A percentile compares a stretch with the other conserved stretches of the same genome.
Conservation (phyloP, 1,139 yeast species). For the Petasospora fabianii region DNA sequence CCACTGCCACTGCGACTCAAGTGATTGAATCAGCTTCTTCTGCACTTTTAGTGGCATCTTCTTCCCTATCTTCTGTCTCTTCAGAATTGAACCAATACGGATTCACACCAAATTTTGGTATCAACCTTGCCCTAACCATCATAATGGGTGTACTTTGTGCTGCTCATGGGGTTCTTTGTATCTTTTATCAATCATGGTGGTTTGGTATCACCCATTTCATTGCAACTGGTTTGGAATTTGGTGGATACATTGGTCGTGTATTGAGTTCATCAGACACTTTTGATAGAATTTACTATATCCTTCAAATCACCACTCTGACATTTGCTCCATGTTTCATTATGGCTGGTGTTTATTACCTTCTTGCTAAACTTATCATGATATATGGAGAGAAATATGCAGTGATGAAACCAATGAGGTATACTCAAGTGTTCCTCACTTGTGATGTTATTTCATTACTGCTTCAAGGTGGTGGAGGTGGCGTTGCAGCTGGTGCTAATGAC, state of each 20-base stretch:
- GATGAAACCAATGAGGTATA: slow-evolving; percentile 71
- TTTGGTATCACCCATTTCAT: slow-evolving; percentile 57
- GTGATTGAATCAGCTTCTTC: slow-evolving; percentile 36
- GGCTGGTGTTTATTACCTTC: slow-evolving; percentile 79
- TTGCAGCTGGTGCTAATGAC: too few relatives aligned
- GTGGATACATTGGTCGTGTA: slow-evolving; percentile 70
- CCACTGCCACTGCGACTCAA: slow-evolving; percentile 33
- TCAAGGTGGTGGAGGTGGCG: slow-evolving; percentile 82
- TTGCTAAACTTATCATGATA: slow-evolving; percentile 69
- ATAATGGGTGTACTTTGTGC: slow-evolving; percentile 43
- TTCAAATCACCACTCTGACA: slow-evolving; percentile 24
- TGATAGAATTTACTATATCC: slow-evolving; percentile 43
- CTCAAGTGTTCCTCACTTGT: slow-evolving; percentile 59
- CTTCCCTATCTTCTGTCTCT: slow-evolving; percentile 25
- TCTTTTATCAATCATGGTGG: slow-evolving; percentile 67
- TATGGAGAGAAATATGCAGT: slow-evolving; percentile 35
- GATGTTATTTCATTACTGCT: slow-evolving; percentile 69
- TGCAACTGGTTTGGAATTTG: slow-evolving; percentile 60
- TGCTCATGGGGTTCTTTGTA: slow-evolving; percentile 38
- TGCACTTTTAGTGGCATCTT: slow-evolving; percentile 27
- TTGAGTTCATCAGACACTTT: slow-evolving; percentile 36
- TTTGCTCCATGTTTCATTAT: slow-evolving; percentile 83
- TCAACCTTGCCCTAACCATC: slow-evolving; percentile 47
- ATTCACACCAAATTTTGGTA: slow-evolving; percentile 38
- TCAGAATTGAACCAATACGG: slow-evolving; percentile 33